Evolutionary conservation across 306 rosid species (phyloP).

Genomic region (Styphnolobium japonicum): DNA sequence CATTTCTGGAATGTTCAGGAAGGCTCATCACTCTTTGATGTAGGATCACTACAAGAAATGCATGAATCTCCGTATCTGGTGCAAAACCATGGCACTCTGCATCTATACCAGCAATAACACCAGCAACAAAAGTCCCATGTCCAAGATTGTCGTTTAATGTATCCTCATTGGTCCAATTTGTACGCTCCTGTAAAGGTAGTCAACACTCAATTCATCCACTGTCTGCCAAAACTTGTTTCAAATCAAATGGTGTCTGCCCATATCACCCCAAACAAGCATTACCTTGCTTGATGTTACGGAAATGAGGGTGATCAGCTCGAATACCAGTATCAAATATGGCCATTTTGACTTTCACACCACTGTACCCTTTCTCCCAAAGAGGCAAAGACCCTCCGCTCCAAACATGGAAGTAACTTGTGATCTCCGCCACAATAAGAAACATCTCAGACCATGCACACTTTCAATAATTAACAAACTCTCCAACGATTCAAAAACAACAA

Average conservation of each 20-base stretch:
- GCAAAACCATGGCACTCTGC: constrained; percentile 92
- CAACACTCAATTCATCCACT: constrained; percentile 23
- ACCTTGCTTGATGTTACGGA: constrained; percentile 93
- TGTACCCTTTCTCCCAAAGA: constrained; percentile 58
- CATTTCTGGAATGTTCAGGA: no score
- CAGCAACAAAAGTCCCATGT: constrained; percentile 98
- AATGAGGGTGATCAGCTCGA: constrained; percentile 91
- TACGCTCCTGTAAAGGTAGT: constrained; percentile 71
- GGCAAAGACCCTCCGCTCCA: no score
- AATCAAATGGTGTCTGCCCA: neutral
- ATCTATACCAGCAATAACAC: constrained; percentile 89
- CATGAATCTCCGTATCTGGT: constrained; percentile 96
- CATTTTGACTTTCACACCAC: constrained; percentile 91
- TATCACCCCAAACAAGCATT: constrained; percentile 12
- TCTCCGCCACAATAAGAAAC: no score
- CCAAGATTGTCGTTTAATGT: constrained; percentile 93
- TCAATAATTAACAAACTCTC: no score
- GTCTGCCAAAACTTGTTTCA: neutral
- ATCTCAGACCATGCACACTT: no score
- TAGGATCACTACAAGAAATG: constrained; percentile 36
- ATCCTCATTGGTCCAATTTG: constrained; percentile 97
- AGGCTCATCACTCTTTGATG: no score
- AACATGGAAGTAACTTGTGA: constrained; percentile 16
- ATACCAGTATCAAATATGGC: constrained; percentile 97
- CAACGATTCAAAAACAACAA: no score